phyloP scores from a whole-genome alignment of 148 eudicot species.

The Heliamphora exappendiculata region DNA sequence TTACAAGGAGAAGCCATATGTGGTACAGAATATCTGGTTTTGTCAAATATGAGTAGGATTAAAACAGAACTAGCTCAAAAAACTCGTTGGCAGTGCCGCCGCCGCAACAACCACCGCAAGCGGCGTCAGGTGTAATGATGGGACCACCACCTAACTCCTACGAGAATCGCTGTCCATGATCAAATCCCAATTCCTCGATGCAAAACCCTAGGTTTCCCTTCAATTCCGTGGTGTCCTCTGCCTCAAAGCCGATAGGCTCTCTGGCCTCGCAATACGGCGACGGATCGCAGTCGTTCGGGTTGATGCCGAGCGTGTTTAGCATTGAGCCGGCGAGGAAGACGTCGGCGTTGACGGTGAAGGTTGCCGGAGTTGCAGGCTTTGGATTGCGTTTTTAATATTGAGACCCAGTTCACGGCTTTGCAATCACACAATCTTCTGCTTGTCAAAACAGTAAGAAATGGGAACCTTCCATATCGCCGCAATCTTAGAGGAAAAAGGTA shows the following conservation, averaged over 20 bases:
- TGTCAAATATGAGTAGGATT: too few species aligned
- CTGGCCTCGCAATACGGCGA: conserved; percentile 26
- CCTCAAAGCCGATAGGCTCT: conserved; percentile 22
- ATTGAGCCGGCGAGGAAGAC: conserved; percentile 68
- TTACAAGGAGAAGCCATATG: too few species aligned
- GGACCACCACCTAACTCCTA: conserved; percentile 20
- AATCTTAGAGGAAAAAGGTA: too few species aligned
- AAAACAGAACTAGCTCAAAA: too few species aligned
- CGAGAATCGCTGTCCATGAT: conserved; percentile 12
- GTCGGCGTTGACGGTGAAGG: too few species aligned
- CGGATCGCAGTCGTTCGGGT: conserved; percentile 21
- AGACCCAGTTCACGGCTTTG: too few species aligned
- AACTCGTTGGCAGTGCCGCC: conserved; percentile 18
- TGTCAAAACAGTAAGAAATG: too few species aligned
- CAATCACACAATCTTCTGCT: too few species aligned
- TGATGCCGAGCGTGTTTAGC: conserved; percentile 29
- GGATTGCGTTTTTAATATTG: too few species aligned
- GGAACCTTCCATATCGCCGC: too few species aligned
- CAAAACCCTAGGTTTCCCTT: conserved; percentile 41
- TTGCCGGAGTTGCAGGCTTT: too few species aligned
- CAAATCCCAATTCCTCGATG: conserved; percentile 21
- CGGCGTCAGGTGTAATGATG: conserved; percentile 30
- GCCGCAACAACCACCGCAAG: conserved; percentile 22
- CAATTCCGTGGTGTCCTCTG: conserved; percentile 20
- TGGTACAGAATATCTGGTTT: too few species aligned